Evolutionary conservation across 2,329 filamentous ascomycete species (phyloP), one percentile per base, ranked within the genome.

Genomic region (Cercospora sojina): DNA sequence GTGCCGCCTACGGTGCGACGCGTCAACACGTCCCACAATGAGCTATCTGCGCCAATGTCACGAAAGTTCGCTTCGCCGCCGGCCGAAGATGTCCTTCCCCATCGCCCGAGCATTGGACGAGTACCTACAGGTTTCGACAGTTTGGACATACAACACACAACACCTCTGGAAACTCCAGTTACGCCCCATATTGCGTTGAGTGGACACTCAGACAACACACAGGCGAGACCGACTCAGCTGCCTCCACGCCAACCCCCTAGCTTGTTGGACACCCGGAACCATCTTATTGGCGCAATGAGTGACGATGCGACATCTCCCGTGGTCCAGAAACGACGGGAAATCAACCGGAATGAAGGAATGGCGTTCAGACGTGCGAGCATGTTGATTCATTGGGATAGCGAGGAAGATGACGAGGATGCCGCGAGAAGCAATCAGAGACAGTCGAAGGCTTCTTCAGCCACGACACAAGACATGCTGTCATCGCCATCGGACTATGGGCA

Each of bases 341-440:
- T 76, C 74, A 72, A 69, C 38, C 64, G 69, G 12, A 73, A 67
- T 38, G 75, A 77, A 66, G 75, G 74, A 47, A 73, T 73, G 72
- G 71, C 69, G 8, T 67, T 77, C 10, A 69, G 75, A n/a, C 68
- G 75, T 41, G 74, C 74, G 3, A 77, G 75, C 59, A 74, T 73
- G 43, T 59, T 76, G 67, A 72, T 70, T 29, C 68, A 73, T n/a
- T 64, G 62, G 2, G 69, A 73, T 20, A 67, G 72, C 13, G 68
- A 70, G n/a, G 68, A 73, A 8, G 71, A 72, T 23, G 66, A 70
- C 35, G 56, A 66, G 16, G 59, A 49, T 25, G 57, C 31, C 8
- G 31, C 57, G 7, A 16, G 18, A n/a, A 41, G 41, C n/a, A 51
- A 20, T 10, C 38, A 43, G 29, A 59, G 62, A 31, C 62, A 67